These are phyloP conservation scores for Boletus reticulatus DNA, from an alignment of 768 basidiomycete genomes.

Conservation along the genomic window DNA sequence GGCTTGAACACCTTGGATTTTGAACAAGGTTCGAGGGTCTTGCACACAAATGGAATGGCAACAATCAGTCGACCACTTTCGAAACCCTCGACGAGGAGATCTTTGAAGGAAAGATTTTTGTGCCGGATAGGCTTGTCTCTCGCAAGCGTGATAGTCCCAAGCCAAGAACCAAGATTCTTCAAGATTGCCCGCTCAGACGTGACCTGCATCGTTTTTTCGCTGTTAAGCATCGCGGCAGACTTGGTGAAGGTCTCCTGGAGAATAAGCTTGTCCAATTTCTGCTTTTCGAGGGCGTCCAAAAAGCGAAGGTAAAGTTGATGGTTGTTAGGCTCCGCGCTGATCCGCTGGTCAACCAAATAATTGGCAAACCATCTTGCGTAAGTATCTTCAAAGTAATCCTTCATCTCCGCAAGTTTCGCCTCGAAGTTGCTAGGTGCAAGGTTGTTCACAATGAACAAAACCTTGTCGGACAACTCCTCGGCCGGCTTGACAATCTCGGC, in stretches of 20 bases:
- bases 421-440: slow-evolving; percentile 94
- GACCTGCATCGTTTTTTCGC: slow-evolving; percentile 84
- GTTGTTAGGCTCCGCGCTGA: slow-evolving; percentile 96
- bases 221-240: slow-evolving; percentile 82
- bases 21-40: slow-evolving; percentile 86
- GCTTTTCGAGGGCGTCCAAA: slow-evolving; percentile 75
- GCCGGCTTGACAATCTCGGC: slow-evolving; percentile 65
- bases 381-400: slow-evolving; percentile 74
- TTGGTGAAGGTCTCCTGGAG: slow-evolving; percentile 94
- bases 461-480: slow-evolving; percentile 88
- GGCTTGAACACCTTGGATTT: slow-evolving; percentile 92
- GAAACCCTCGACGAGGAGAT: slow-evolving; percentile 93
- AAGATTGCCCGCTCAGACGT: slow-evolving; percentile 81
- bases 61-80: slow-evolving; percentile 89
- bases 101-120: slow-evolving; percentile 94
- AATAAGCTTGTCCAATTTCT: slow-evolving; percentile 68
- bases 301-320: slow-evolving; percentile 94
- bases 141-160: slow-evolving; percentile 90
- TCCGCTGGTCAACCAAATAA: slow-evolving; percentile 94
- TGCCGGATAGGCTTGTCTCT: slow-evolving; percentile 90
- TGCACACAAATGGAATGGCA: slow-evolving; percentile 98
- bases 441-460: slow-evolving; percentile 98
- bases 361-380: slow-evolving; percentile 96
- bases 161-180: slow-evolving; percentile 95
- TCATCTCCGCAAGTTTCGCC: slow-evolving; percentile 82